phyloP scores from a whole-genome alignment of 306 rosid genomes.

The Castanea mollissima region DNA sequence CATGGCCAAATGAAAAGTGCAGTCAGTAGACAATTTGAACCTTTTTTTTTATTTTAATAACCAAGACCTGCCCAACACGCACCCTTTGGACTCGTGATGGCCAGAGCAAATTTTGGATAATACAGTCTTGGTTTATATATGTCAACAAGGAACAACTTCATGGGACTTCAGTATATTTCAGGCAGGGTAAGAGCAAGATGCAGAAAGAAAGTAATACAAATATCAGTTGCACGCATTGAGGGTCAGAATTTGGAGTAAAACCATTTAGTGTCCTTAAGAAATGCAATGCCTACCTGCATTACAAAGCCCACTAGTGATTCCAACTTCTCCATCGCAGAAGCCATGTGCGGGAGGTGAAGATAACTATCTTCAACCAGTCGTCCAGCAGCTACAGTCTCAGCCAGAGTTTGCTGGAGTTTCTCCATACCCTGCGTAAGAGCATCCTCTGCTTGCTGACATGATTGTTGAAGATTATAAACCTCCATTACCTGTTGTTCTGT shows the following conservation, averaged over 20 bases:
- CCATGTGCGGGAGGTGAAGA: slow-evolving; percentile 38
- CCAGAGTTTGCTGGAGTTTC: slow-evolving; percentile 66
- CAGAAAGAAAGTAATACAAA: not conserved
- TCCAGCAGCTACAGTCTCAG: slow-evolving; percentile 56
- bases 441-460: slow-evolving; percentile 95
- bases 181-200: not conserved
- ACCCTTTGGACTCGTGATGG: too few species aligned
- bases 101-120: too few species aligned
- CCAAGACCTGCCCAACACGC: too few species aligned
- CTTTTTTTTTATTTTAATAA: too few species aligned
- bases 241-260: not conserved
- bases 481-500: slow-evolving; percentile 58
- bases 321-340: slow-evolving; percentile 70
- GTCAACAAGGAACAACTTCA: not conserved
- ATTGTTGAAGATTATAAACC: slow-evolving; percentile 54
- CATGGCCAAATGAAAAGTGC: not conserved
- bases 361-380: slow-evolving; percentile 46
- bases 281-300: slow-evolving; percentile 52
- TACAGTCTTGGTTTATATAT: not conserved
- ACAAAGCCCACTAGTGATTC: slow-evolving; percentile 74
- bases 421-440: slow-evolving; percentile 90
- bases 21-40: not conserved
- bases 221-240: not conserved
- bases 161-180: not conserved
- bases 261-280: not conserved